These are phyloP conservation scores for sunflower (Helianthus annuus) DNA, from an alignment of 129 eudicot species.

Conservation along the genomic window HanXRQr2.0-SUNRISE NC_035442.2:113580777-113581276, in stretches of 20 bases:
- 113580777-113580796: too few relatives aligned
- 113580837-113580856: conserved; percentile 23
- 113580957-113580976: conserved; percentile 30
- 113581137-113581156: conserved; percentile 19
- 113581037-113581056: background rate
- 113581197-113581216: conserved; percentile 31
- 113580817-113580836: background rate
- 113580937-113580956: conserved; percentile 38
- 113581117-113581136: conserved; percentile 22
- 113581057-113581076: background rate
- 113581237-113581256: conserved; percentile 31
- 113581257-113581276: conserved; percentile 26
- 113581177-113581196: conserved; percentile 33
- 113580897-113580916: conserved; percentile 36
- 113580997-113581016: conserved; percentile 36
- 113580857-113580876: conserved; percentile 41
- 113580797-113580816: background rate
- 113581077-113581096: conserved; percentile 31
- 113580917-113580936: conserved; percentile 33
- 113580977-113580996: conserved; percentile 22
- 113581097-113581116: conserved; percentile 27
- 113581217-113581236: conserved; percentile 35
- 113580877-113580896: conserved; percentile 30
- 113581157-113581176: conserved; percentile 32
- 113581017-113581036: background rate